Evolutionary conservation across 192 early-diverging fungal species (phyloP).

Genomic region (Backusella sp.): DNA sequence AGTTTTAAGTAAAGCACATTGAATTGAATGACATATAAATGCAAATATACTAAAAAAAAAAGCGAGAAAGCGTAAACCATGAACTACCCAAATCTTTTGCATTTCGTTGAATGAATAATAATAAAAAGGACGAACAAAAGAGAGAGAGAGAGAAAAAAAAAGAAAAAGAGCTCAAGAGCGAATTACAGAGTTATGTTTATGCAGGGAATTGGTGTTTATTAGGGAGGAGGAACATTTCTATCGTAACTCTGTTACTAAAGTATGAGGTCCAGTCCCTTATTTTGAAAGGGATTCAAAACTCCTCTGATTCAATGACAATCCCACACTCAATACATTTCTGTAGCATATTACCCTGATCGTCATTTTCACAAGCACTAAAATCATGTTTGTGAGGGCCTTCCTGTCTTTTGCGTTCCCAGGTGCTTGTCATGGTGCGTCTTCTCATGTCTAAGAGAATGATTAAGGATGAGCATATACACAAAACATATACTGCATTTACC

Average conservation of each 20-base stretch:
- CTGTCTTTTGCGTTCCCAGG: slow-evolving; percentile 61
- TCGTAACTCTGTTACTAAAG: neutral
- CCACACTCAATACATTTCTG: slow-evolving; percentile 68
- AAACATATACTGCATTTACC: slow-evolving; percentile 36
- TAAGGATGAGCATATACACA: neutral
- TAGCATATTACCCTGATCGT: slow-evolving; percentile 48
- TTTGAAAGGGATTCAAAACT: slow-evolving; percentile 46
- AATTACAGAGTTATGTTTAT: slow-evolving; percentile 6
- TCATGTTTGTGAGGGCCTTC: slow-evolving; percentile 71
- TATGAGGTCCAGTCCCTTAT: slow-evolving; percentile 4
- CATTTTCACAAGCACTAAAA: slow-evolving; percentile 56
- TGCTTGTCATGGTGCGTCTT: slow-evolving; percentile 74
- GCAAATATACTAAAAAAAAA: neutral
- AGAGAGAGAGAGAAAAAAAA: neutral
- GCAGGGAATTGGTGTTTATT: slow-evolving; percentile 9
- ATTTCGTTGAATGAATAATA: neutral
- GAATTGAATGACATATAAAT: slow-evolving; percentile 5
- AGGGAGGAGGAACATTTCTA: slow-evolving; percentile 4
- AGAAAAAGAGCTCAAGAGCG: neutral
- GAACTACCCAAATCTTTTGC: neutral
- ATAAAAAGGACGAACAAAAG: neutral
- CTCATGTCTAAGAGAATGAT: slow-evolving; percentile 58
- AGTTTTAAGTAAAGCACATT: neutral
- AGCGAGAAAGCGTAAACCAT: neutral
- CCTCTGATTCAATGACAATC: slow-evolving; percentile 64